Conservation (phyloP, 2,329 filamentous ascomycete species). For the Didymella pinodella region DNA sequence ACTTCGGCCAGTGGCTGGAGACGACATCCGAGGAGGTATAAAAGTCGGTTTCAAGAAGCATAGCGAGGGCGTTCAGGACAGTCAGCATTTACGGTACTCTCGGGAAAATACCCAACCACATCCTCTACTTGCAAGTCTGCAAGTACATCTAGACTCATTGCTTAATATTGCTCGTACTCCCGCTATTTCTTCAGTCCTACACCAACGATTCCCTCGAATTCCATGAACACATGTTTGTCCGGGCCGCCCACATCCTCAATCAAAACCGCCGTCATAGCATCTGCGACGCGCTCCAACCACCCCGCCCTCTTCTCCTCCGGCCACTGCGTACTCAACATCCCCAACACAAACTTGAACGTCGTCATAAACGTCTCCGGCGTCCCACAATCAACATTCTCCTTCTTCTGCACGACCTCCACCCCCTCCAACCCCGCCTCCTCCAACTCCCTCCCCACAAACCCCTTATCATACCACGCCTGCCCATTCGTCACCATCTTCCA, state of each 20-base stretch:
- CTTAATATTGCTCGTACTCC: not conserved
- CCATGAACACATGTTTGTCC: slow-evolving; percentile 21
- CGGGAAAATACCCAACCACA: slow-evolving; percentile 22
- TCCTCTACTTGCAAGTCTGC: not conserved
- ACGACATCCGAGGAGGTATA: slow-evolving; percentile 42
- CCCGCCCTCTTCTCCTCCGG: slow-evolving; percentile 27
- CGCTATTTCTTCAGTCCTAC: slow-evolving; percentile 26
- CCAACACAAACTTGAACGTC: slow-evolving; percentile 31
- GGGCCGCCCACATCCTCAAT: slow-evolving; percentile 24
- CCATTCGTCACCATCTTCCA: slow-evolving; percentile 17
- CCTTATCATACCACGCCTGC: slow-evolving; percentile 19
- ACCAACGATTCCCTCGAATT: slow-evolving; percentile 27
- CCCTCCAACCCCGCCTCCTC: slow-evolving; percentile 25
- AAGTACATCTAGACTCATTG: not conserved
- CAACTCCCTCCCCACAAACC: slow-evolving; percentile 27
- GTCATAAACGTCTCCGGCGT: slow-evolving; percentile 27
- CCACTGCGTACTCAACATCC: slow-evolving; percentile 27
- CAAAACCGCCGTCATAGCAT: slow-evolving; percentile 21
- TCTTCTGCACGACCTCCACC: slow-evolving; percentile 25
- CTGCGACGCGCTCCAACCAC: slow-evolving; percentile 17
- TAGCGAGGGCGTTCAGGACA: slow-evolving; percentile 38
- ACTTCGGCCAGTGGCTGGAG: slow-evolving; percentile 83
- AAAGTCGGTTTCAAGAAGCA: slow-evolving; percentile 23
- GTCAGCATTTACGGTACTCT: slow-evolving; percentile 22
- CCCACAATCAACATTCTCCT: slow-evolving; percentile 16